Percentiles rank a stretch among this genome's conserved stretches.
These are phyloP conservation scores for Gamarada debralockiae DNA, from an alignment of 495 filamentous ascomycete genomes.

Conservation along the genomic window DNA sequence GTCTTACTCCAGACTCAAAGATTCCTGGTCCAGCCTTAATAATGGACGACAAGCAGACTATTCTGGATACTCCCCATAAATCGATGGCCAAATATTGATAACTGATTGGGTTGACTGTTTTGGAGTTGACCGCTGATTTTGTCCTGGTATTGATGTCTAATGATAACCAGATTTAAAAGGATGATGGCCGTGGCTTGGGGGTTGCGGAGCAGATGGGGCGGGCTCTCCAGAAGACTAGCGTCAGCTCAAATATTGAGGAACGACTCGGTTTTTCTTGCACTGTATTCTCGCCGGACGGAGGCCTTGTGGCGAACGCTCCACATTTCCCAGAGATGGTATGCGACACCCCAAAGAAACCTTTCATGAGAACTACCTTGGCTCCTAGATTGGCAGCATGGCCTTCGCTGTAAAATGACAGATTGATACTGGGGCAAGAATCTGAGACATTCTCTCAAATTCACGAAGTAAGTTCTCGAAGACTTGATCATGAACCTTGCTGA, in stretches of 20 bases:
- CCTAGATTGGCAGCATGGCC: constrained; percentile 18
- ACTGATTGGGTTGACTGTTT: too few relatives aligned
- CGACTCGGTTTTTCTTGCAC: constrained; percentile 41
- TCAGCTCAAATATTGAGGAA: constrained; percentile 41
- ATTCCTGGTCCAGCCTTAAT: constrained; percentile 22
- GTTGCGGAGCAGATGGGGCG: constrained; percentile 45
- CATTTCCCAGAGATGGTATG: constrained; percentile 25
- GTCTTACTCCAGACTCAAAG: constrained; percentile 12
- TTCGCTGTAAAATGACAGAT: too few relatives aligned
- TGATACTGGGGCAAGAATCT: too few relatives aligned
- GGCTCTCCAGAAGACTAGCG: constrained; percentile 36
- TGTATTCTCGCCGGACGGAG: constrained; percentile 36
- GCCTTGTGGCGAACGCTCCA: constrained; percentile 39
- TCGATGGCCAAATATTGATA: too few relatives aligned
- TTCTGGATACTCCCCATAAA: constrained; percentile 23
- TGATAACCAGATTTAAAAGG: too few relatives aligned
- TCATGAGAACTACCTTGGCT: constrained; percentile 11
- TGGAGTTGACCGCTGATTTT: too few relatives aligned
- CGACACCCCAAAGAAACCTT: too few relatives aligned
- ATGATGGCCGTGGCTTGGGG: too few relatives aligned
- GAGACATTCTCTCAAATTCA: constrained; percentile 23
- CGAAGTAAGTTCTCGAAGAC: constrained; percentile 11
- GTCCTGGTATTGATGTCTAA: too few relatives aligned
- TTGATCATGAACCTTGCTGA: too few relatives aligned
- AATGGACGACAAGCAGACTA: constrained; percentile 26